phyloP scores from a whole-genome alignment of 179 eudicot genomes.

The Spergularia azorica region DNA sequence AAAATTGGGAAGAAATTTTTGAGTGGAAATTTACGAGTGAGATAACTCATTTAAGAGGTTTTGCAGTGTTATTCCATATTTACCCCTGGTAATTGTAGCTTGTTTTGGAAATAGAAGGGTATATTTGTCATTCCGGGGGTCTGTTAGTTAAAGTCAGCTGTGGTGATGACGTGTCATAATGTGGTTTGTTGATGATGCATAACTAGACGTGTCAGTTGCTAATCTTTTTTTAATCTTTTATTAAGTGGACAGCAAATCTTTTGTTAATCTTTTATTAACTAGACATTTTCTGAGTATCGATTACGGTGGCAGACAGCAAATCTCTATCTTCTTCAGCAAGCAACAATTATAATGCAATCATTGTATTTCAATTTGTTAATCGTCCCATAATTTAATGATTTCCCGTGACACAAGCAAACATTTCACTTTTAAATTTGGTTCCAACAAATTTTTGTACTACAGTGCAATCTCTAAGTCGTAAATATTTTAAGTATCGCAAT shows the following conservation, averaged over 20 bases:
- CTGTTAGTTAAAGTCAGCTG: background rate
- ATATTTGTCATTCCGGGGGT: background rate
- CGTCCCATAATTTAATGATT: background rate
- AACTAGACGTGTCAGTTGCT: slow-evolving; percentile 22
- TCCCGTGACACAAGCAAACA: background rate
- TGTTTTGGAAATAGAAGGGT: background rate
- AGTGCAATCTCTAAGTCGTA: too few species aligned
- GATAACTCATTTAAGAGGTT: background rate
- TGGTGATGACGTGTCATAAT: slow-evolving; percentile 10
- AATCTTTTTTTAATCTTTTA: background rate
- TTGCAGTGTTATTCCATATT: slow-evolving; percentile 9
- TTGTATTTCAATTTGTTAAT: background rate
- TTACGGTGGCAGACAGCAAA: background rate
- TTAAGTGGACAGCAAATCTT: too few species aligned
- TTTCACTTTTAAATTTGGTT: too few species aligned
- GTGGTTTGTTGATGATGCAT: slow-evolving; percentile 17
- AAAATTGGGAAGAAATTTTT: background rate
- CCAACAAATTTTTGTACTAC: too few species aligned
- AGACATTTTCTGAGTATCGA: background rate
- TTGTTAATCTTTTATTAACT: too few species aligned
- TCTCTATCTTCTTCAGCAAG: slow-evolving; percentile 2
- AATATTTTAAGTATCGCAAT: too few species aligned
- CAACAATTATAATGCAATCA: background rate
- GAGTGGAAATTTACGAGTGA: background rate
- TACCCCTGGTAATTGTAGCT: background rate